Evolutionary conservation across 495 filamentous ascomycete species (phyloP).

Genomic region (Paragyromitra xinjiangensis): DNA sequence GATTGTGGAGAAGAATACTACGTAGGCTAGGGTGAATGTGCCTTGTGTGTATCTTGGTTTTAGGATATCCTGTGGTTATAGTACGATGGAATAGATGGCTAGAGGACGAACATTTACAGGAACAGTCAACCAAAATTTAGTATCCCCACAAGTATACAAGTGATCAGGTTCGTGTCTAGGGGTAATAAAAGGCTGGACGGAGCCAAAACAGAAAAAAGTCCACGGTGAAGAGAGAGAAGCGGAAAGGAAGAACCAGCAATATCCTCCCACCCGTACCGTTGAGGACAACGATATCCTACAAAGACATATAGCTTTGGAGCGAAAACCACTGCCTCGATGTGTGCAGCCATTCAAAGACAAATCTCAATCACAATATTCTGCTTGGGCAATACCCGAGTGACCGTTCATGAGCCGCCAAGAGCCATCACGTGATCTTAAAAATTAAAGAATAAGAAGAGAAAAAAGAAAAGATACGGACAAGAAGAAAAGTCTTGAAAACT

Average conservation of each 20-base stretch:
- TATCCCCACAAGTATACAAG: too few species aligned
- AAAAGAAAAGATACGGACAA: constrained; percentile 30
- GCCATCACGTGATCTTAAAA: constrained; percentile 29
- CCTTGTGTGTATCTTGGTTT: background rate
- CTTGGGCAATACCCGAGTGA: constrained; percentile 17
- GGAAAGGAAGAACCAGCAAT: too few species aligned
- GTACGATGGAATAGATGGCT: background rate
- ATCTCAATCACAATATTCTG: background rate
- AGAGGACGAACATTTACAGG: background rate
- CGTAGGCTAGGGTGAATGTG: background rate
- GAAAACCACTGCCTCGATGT: too few species aligned
- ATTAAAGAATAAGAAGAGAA: background rate
- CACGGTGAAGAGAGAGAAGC: too few species aligned
- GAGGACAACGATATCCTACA: too few species aligned
- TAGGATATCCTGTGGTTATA: background rate
- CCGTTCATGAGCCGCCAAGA: constrained; percentile 11
- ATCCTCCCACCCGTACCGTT: too few species aligned
- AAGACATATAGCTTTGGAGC: too few species aligned
- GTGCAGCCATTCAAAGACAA: too few species aligned
- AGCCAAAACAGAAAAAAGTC: too few species aligned
- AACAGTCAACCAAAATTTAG: background rate
- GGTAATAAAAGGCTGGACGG: too few species aligned
- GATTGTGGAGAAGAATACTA: constrained; percentile 81
- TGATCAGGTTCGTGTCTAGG: too few species aligned
- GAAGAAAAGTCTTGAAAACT: constrained; percentile 23